These are phyloP conservation scores for Volvox carteri DNA, from an alignment of 163 green algal genomes.

Conservation along the genomic window DNA sequence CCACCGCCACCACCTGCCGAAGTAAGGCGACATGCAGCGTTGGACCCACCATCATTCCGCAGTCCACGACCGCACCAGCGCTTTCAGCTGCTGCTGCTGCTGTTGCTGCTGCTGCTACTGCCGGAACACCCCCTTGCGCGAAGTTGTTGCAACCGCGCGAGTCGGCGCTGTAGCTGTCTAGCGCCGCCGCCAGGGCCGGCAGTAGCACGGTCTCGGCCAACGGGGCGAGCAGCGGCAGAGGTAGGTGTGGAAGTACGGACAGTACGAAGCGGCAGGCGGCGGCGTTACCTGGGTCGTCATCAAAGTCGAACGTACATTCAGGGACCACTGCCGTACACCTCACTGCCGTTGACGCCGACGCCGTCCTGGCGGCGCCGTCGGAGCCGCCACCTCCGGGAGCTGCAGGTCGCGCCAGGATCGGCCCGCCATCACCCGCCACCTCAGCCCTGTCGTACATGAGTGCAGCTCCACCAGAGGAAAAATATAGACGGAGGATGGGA, in stretches of 20 bases:
- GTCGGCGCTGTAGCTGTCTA: neutral
- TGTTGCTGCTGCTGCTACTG: neutral
- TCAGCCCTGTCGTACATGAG: slow-evolving; percentile 15
- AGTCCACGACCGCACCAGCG: neutral
- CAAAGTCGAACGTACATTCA: neutral
- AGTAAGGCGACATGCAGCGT: slow-evolving; percentile 25
- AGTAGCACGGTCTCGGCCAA: slow-evolving; percentile 48
- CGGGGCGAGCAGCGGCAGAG: slow-evolving; percentile 48
- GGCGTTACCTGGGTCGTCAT: slow-evolving; percentile 1
- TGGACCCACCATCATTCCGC: neutral
- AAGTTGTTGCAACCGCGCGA: neutral
- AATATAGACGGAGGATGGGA: too few relatives aligned
- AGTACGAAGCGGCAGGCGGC: slow-evolving; percentile 38
- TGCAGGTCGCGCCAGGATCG: neutral
- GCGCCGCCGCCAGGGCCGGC: slow-evolving; percentile 21
- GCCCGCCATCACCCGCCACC: neutral
- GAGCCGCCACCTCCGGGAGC: neutral
- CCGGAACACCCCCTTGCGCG: too few relatives aligned
- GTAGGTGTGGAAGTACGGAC: slow-evolving; percentile 12
- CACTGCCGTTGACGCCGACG: neutral
- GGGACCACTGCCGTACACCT: neutral
- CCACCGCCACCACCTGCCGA: neutral
- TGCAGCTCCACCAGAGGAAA: too few relatives aligned
- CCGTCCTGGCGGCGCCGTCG: neutral
- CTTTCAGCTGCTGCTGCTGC: neutral